phyloP scores from a whole-genome alignment of 208 protist species.

The Acanthamoeba triangularis region DNA sequence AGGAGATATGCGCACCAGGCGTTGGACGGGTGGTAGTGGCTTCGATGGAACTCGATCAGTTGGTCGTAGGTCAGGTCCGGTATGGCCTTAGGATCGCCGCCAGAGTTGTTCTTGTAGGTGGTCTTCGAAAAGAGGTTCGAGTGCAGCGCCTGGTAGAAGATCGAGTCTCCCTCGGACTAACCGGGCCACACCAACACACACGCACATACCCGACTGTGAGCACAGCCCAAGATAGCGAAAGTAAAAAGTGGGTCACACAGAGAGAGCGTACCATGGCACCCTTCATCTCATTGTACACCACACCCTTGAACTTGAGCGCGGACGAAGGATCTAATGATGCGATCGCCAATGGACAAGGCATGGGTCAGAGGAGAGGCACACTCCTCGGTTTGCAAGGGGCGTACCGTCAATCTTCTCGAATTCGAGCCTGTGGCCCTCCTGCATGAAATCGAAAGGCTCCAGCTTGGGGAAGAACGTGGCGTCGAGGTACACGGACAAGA shows the following conservation, averaged over 20 bases:
- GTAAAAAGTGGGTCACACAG: neutral
- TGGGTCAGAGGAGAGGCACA: neutral
- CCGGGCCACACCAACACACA: neutral
- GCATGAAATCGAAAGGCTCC: constrained; percentile 81
- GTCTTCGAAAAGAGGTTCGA: constrained; percentile 82
- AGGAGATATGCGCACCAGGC: too few species aligned
- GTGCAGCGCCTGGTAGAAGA: constrained; percentile 79
- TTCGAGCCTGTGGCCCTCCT: constrained; percentile 87
- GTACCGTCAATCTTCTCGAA: constrained; percentile 80
- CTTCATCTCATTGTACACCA: constrained; percentile 91
- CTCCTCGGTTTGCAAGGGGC: neutral
- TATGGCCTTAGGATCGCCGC: constrained; percentile 86
- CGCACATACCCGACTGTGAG: neutral
- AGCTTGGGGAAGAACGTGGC: constrained; percentile 85
- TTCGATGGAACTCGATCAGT: constrained; percentile 84
- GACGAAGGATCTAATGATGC: constrained; percentile 9
- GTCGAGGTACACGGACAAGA: constrained; percentile 88
- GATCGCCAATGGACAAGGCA: neutral
- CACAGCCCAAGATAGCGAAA: neutral
- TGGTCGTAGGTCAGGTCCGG: constrained; percentile 85
- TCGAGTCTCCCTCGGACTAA: constrained; percentile 74
- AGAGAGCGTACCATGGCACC: constrained; percentile 80
- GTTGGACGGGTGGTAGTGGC: constrained; percentile 89
- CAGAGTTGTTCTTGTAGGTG: constrained; percentile 86
- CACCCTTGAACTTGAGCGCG: constrained; percentile 84